Conservation (phyloP, 2,329 filamentous ascomycete genomes). For the Penicillium sp. region DNA sequence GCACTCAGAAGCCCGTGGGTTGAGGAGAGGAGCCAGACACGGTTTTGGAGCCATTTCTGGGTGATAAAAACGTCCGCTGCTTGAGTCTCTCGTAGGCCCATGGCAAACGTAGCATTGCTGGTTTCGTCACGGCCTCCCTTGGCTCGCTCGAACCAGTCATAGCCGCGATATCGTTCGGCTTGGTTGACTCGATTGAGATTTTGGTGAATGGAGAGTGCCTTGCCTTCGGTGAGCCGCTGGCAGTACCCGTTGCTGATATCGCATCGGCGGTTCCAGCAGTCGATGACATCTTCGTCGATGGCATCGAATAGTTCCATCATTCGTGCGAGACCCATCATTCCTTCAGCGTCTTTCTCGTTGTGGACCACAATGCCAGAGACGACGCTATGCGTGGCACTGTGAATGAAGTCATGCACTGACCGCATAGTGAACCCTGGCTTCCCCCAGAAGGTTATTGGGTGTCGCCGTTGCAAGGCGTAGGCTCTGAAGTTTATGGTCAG, state of each 20-base stretch:
- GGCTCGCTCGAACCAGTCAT: conserved; percentile 33
- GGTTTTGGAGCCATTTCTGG: conserved; percentile 39
- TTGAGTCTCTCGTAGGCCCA: conserved; percentile 32
- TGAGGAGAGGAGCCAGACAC: conserved; percentile 37
- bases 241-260: conserved; percentile 56
- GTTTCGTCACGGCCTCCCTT: conserved; percentile 18
- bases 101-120: conserved; percentile 19
- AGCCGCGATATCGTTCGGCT: conserved; percentile 30
- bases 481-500: conserved; percentile 23
- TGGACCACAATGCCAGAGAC: conserved; percentile 37
- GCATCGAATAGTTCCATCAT: conserved; percentile 40
- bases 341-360: conserved; percentile 37
- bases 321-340: conserved; percentile 37
- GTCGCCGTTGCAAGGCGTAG: conserved; percentile 37
- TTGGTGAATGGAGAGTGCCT: conserved; percentile 41
- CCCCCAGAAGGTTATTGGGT: conserved; percentile 37
- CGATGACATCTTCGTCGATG: conserved; percentile 38
- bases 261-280: conserved; percentile 43
- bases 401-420: conserved; percentile 36
- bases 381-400: conserved; percentile 29
- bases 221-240: conserved; percentile 57
- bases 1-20: conserved; percentile 33
- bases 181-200: conserved; percentile 28
- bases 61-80: conserved; percentile 38
- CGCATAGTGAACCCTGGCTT: conserved; percentile 34